These are phyloP conservation scores for Dothistroma septosporum DNA, from an alignment of 2,329 filamentous ascomycete species.

Conservation along the genomic window DNA sequence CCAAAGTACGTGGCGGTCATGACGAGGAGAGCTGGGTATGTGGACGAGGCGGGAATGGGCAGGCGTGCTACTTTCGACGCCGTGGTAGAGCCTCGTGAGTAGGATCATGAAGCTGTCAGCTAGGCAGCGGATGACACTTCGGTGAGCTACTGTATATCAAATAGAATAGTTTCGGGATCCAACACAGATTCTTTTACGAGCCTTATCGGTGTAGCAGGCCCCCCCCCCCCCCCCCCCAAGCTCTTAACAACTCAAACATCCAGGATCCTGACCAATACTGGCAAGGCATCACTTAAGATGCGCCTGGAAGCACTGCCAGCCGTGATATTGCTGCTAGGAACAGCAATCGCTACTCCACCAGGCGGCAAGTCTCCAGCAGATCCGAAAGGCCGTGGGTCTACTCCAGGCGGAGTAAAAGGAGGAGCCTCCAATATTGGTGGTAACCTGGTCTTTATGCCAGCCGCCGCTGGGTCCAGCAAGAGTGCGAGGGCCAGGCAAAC, in stretches of 20 bases:
- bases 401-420: no score
- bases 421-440: background rate
- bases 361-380: background rate
- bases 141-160: background rate
- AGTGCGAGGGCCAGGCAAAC: background rate
- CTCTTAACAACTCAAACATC: background rate
- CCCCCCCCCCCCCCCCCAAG: no score
- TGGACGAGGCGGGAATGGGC: background rate
- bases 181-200: background rate
- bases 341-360: background rate
- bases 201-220: background rate
- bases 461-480: background rate
- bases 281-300: background rate
- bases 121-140: background rate
- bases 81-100: background rate
- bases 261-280: no score
- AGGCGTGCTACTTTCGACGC: background rate
- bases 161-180: background rate
- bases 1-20: background rate
- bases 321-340: background rate
- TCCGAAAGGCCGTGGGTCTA: no score
- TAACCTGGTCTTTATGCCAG: background rate
- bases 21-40: background rate
- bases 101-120: background rate
- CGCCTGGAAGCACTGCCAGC: background rate